phyloP scores from a whole-genome alignment of 2,329 filamentous ascomycete species.

The Colletotrichum somersetense region DNA sequence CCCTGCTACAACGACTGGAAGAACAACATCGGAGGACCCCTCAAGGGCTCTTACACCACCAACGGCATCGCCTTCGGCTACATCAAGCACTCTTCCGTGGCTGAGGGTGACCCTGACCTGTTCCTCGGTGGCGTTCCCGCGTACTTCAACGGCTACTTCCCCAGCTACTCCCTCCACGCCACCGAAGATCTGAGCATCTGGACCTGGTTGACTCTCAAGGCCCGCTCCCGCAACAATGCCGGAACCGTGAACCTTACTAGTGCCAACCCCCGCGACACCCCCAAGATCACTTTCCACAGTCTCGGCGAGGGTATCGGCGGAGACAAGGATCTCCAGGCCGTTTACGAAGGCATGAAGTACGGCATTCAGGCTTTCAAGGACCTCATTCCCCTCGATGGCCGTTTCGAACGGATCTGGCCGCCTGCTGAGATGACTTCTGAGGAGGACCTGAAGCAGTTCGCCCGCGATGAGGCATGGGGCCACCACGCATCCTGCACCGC shows the following conservation, averaged over 20 bases:
- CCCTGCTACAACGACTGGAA: slow-evolving; percentile 47
- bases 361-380: slow-evolving; percentile 55
- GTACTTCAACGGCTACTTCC: slow-evolving; percentile 68
- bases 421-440: slow-evolving; percentile 56
- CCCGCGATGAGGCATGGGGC: slow-evolving; percentile 56
- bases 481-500: slow-evolving; percentile 68
- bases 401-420: slow-evolving; percentile 50
- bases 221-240: slow-evolving; percentile 65
- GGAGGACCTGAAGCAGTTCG: slow-evolving; percentile 49
- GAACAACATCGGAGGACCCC: slow-evolving; percentile 45
- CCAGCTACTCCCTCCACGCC: slow-evolving; percentile 61
- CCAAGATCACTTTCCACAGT: slow-evolving; percentile 71
- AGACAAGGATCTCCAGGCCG: slow-evolving; percentile 57
- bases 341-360: slow-evolving; percentile 60
- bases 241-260: slow-evolving; percentile 75
- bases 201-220: slow-evolving; percentile 63
- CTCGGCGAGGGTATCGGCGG: slow-evolving; percentile 59
- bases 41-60: slow-evolving; percentile 53
- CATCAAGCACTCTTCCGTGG: slow-evolving; percentile 49
- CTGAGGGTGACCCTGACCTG: slow-evolving; percentile 61
- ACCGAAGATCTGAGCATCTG: slow-evolving; percentile 56
- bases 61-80: slow-evolving; percentile 68
- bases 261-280: slow-evolving; percentile 71
- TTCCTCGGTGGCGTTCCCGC: slow-evolving; percentile 67
- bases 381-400: slow-evolving; percentile 54